phyloP scores from a whole-genome alignment of 2,329 filamentous ascomycete species.

The Balansia obtecta region DNA sequence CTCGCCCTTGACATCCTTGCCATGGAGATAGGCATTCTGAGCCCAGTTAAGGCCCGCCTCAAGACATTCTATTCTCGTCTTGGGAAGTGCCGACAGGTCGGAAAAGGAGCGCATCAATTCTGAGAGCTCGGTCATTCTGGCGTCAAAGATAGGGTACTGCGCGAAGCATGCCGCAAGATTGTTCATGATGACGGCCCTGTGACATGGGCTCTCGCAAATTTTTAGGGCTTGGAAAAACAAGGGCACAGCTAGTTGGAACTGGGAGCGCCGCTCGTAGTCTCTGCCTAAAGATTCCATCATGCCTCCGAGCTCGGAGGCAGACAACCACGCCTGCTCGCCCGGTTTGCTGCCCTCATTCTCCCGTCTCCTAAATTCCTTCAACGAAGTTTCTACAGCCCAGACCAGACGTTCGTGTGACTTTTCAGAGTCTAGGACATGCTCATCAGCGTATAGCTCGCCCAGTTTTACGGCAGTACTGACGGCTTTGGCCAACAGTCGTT shows the following conservation, averaged over 20 bases:
- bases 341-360: conserved; percentile 54
- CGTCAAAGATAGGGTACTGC: conserved; percentile 42
- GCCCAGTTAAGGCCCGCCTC: conserved; percentile 68
- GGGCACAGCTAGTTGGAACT: conserved; percentile 72
- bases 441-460: conserved; percentile 67
- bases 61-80: conserved; percentile 48
- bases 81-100: conserved; percentile 18
- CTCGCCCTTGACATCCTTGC: conserved; percentile 51
- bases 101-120: conserved; percentile 16
- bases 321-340: conserved; percentile 61
- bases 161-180: conserved; percentile 65
- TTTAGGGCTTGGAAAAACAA: conserved; percentile 77
- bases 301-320: conserved; percentile 58
- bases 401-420: conserved; percentile 61
- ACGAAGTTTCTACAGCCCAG: conserved; percentile 68
- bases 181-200: conserved; percentile 77
- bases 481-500: conserved; percentile 58
- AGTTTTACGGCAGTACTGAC: conserved; percentile 73
- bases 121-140: conserved; percentile 15
- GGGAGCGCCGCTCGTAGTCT: conserved; percentile 60
- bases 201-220: conserved; percentile 55
- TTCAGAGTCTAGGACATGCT: conserved; percentile 61
- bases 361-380: conserved; percentile 62
- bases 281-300: conserved; percentile 64
- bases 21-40: conserved; percentile 58